Evolutionary conservation across 495 filamentous ascomycete genomes (phyloP), one percentile per base, ranked within the genome.

Genomic region (Elasticomyces elasticus): DNA sequence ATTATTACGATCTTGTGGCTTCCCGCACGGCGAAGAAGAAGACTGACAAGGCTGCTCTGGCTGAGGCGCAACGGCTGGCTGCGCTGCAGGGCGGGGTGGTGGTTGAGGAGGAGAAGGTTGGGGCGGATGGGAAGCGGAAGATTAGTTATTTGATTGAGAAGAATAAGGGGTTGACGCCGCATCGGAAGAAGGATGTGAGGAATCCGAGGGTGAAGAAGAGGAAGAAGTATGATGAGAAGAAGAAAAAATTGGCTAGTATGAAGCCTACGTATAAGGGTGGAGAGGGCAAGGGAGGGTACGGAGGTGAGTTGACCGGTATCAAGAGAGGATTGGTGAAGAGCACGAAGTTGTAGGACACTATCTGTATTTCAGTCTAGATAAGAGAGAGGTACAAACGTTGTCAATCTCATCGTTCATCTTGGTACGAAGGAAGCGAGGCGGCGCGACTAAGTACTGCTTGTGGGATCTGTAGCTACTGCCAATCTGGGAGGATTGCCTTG

Each of bases 121-220:
- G 77, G 20, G 72, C 77, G 12, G 87, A 91, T 61, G 90, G 88
- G 47, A 94, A 94, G 74, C 77, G 94, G 43, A 83, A 85, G 63
- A 92, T 97, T 68, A 82, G 78, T 6, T 97, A 94, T 71, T 77
- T 81, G 66, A 97, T 98, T 65, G 76, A 89, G 76, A 95, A 95
- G 80, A 98, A 98, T 69, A 95, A 95, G 76, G 92, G 94, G 28
- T 74, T 98, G 59, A 81, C 86, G 59, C 86, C 90, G 47, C 79
- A 85, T 65, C 76, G 92, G 49, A 94, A 82, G 78, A 96, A 97
- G 79, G 87, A 92, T 50, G 81, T 86, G 44, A 76, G 92, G 56
- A 98, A 98, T 71, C 92, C 94, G 13, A 76, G 92, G 69, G 89
- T 98, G 51, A 98, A 97, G 84, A 98, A 96, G 85, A 78, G 86